Evolutionary conservation across 106 monocot species (phyloP), one percentile per base, ranked within the genome.

Genomic region (Phalaenopsis aphrodite): DNA sequence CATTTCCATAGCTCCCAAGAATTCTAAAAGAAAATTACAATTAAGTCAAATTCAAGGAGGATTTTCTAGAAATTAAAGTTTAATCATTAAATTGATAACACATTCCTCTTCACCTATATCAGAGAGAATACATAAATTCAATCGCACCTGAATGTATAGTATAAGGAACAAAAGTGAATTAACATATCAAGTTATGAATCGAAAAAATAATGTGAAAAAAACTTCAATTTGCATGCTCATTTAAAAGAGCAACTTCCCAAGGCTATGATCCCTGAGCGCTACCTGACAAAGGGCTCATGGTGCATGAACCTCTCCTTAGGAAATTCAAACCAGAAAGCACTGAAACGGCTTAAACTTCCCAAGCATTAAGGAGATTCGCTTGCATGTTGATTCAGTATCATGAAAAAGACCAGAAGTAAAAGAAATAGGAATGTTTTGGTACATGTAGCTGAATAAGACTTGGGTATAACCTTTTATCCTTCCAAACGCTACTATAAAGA

Each of bases 401-500:
- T 24, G 15, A 49, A 7, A 78, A 5, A 56, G 36, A 41, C 14
- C 12, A 52, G 14, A 52, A 52, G 12, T 52, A 12, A 52, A 12
- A 10, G 4, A 41, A 38, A 71, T 8, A 23, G 7, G 24, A 55
- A 55, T 52, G 71, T 1, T 71, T 14, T 11, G 11, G 38, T 71
- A 21, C 39, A 15, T 38, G 39, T 2, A 37, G 38, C 4, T 39
- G n/a, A 78, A 41, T 76, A 58, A 72, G 71, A 72, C 41, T 48
- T 3, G 61, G 68, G 16, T 52, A 76, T 41, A 66, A 97, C 96
- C 96, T 97, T 77, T 73, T 38, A 88, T 97, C 96, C 80, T 83
- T 92, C 96, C 96, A 97, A 67, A 97, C 96, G 69, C 84, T 97
- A 85, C 94, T 97, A 69, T 92, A 97, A 76, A 94, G 90, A 85